These are phyloP conservation scores for Claviceps capensis DNA, from an alignment of 2,329 filamentous ascomycete genomes.

Conservation along the genomic window DNA sequence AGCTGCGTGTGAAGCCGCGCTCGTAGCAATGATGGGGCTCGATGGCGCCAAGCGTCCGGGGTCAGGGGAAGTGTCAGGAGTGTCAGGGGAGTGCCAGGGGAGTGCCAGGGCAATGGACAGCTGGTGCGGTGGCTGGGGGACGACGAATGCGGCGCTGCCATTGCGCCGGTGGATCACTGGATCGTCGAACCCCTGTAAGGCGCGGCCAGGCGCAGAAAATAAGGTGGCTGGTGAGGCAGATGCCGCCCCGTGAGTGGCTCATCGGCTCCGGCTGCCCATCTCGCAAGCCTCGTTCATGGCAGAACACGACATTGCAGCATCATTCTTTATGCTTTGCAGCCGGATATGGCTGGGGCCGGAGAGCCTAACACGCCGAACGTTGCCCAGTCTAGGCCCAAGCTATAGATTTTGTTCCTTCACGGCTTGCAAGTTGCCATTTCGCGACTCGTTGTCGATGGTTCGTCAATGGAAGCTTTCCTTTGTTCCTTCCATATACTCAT, in stretches of 20 bases:
- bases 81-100: not conserved
- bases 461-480: not conserved
- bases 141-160: not conserved
- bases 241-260: not conserved
- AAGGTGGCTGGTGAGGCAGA: slow-evolving; percentile 18
- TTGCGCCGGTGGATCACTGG: not conserved
- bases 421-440: not conserved
- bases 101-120: not conserved
- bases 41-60: not conserved
- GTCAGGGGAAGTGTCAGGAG: not conserved
- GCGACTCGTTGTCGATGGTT: not conserved
- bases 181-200: not conserved
- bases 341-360: not conserved
- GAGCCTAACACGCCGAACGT: not conserved
- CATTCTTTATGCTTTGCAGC: not conserved
- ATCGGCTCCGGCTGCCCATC: not conserved
- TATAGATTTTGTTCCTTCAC: not conserved
- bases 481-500: not conserved
- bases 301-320: not conserved
- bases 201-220: slow-evolving; percentile 9
- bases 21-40: not conserved
- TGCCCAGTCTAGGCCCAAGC: not conserved
- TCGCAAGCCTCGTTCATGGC: not conserved
- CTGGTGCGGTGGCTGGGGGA: not conserved
- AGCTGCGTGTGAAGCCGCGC: too few relatives aligned